Base-by-base conservation (phyloP, 164 flowering plant genomes). In the Macadamia tetraphylla region DNA sequence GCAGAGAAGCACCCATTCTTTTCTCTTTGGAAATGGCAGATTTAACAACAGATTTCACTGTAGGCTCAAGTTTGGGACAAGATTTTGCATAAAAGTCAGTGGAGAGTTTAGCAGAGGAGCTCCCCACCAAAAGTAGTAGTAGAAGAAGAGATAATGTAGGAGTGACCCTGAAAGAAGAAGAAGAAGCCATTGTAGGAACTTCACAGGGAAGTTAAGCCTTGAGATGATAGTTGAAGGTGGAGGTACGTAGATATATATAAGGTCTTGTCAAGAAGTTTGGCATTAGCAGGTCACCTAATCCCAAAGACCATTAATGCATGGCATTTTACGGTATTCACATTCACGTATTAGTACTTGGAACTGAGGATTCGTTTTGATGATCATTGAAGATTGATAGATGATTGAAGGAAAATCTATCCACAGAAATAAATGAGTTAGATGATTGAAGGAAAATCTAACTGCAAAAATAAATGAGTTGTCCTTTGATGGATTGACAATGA, bases 1-100 rank as follows among this genome's bases (percentile, higher is more conserved):
- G 81, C 42, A 85, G 79, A 18, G 96, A 90, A 13, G 98, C 98
- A 9, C 98, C 98, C 86, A 87, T 87, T 9, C 98, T 80, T 1
- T 80, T 77, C 70, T 90, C 91, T 23, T 76, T 81, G 0, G 64
- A n/a, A 1, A 92, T 66, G 0, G 96, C 95, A 1, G 86, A 72
- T 7, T 71, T 69, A 55, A 90, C 85, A 0, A 75, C 75, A 13
- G 86, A 75, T 62, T 73, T 78, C 10, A 90, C 86, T 0, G 86
- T 73, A 35, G 71, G 6, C 6, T 78, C 43, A 8, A 87, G 77
- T 0, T 78, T 75, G 8, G 92, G 88, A 58, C 98, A 92, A 6
- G 96, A 75, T n/a, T 62, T 75, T 1, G 86, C 77, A 82, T 90
- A 90, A 68, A 72, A 92, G 32, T 61, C 71, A 0, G 88, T 73